Conservation (phyloP, 169 alveolate genomes). For the Plasmodium ovale region DNA sequence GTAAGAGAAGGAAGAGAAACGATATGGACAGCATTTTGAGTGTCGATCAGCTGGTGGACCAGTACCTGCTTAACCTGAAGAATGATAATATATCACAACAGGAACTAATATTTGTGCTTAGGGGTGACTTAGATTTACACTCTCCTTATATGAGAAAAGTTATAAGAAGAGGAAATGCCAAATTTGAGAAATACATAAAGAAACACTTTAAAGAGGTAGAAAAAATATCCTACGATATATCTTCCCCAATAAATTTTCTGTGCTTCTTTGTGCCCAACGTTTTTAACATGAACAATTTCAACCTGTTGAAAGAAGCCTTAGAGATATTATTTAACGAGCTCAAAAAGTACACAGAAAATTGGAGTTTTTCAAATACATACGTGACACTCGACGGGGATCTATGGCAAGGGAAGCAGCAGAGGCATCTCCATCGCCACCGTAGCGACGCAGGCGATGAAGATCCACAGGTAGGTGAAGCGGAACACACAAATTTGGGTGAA, state of each 20-base stretch:
- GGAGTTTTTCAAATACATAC: slow-evolving; percentile 70
- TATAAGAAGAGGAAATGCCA: slow-evolving; percentile 5
- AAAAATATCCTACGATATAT: slow-evolving; percentile 27
- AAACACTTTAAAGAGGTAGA: slow-evolving; percentile 23
- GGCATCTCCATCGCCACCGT: too few relatives aligned
- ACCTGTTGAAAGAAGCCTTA: slow-evolving; percentile 50
- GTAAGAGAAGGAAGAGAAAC: not conserved
- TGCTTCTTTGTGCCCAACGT: slow-evolving; percentile 66
- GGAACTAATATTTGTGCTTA: slow-evolving; percentile 47
- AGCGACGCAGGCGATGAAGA: not conserved
- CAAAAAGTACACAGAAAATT: slow-evolving; percentile 36
- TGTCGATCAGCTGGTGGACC: slow-evolving; percentile 45
- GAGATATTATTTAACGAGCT: slow-evolving; percentile 22
- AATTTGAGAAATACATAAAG: slow-evolving; percentile 28
- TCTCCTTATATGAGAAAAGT: slow-evolving; percentile 19
- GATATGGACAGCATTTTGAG: not conserved
- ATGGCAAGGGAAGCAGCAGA: too few relatives aligned
- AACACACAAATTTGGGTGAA: not conserved
- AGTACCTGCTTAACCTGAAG: slow-evolving; percentile 40
- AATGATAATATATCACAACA: slow-evolving; percentile 8
- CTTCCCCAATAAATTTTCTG: slow-evolving; percentile 60
- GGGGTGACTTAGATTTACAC: slow-evolving; percentile 50
- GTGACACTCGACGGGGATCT: slow-evolving; percentile 6
- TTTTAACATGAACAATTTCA: slow-evolving; percentile 50
- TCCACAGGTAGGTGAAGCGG: not conserved